Base-by-base conservation (phyloP, 768 basidiomycete species). In the Boletus edulis region DNA sequence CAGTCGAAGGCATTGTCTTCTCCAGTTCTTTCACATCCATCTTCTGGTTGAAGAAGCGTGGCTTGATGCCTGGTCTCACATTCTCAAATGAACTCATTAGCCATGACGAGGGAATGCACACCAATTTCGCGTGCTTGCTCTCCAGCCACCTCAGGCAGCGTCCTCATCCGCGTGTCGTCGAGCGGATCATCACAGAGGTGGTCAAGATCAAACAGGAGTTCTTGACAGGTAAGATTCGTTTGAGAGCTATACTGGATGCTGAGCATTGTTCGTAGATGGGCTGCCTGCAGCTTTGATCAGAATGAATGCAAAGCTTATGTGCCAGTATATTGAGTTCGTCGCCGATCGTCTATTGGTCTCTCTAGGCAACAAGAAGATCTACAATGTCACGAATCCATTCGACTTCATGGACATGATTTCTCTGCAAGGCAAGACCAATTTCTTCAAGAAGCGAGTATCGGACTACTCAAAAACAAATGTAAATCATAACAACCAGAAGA, bases 1-100 rank as follows among this genome's bases (percentile, higher is more conserved):
- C 94, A 2, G 94, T 97, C 15, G 94, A 98, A 95, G 95, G 95
- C 32, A 91, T 98, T 51, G 98, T 98, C 77, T 97, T 98, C 73
- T 94, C 91, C 0, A 94, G 91, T 4, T 90, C 89, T 1, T 95
- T 94, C 60, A 91, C 95, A 0, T 83, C 91, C 40, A 94, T 97
- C 61, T 97, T 96, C 73, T 97, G 94, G 94, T 66, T 97, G 57
- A 97, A 97, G 83, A 97, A 97, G 75, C 84, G 94, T 8, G 94
- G 95, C 4, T 24, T 24, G 22, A 24, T 24, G 4, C 8, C 78
- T 27, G 95, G 95, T 20, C 77, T 98, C 27, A 94, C 95, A 0
- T 97, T 95, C 72, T 95, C 93, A 13, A 98, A 98, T 67, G 94
- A 97, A 70, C 85, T 97, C 63, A 97, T 98, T 73, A 91, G 89